Percentiles rank a stretch among this genome's conserved stretches.
phyloP scores from a whole-genome alignment of 202 grass and related monocot genomes.

The Zizania palustris region DNA sequence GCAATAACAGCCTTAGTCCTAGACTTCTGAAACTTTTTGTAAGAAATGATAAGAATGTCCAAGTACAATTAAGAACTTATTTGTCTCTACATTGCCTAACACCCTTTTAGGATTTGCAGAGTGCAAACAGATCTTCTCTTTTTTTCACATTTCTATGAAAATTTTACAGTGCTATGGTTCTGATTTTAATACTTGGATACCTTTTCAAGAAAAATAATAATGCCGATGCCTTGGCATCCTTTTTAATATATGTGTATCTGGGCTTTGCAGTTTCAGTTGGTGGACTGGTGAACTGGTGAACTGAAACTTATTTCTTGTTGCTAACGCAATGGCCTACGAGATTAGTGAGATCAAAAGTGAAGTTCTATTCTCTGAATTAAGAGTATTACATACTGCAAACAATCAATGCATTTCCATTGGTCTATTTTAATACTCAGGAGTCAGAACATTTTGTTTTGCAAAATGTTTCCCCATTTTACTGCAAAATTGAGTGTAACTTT shows the following conservation, averaged over 20 bases:
- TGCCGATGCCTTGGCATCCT: constrained; percentile 7
- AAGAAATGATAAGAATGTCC: neutral
- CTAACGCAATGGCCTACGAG: constrained; percentile 68
- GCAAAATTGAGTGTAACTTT: neutral
- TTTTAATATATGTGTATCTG: neutral
- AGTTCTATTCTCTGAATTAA: constrained; percentile 39
- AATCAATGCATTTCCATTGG: neutral
- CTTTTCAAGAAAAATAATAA: neutral
- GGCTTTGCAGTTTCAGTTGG: constrained; percentile 43
- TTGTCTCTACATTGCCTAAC: constrained; percentile 1
- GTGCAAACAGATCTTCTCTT: neutral
- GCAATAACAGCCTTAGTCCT: neutral
- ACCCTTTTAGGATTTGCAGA: neutral
- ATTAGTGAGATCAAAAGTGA: constrained; percentile 97
- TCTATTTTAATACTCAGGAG: constrained; percentile 5
- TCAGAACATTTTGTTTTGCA: neutral
- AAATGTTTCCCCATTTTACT: neutral
- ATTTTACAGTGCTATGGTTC: constrained; percentile 3
- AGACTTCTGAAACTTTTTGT: neutral
- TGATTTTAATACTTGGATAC: constrained; percentile 20
- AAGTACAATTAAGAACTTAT: neutral
- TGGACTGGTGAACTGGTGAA: constrained; percentile 33
- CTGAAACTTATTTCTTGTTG: constrained; percentile 31
- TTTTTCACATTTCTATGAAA: neutral
- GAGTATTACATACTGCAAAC: constrained; percentile 35